Evolutionary conservation across 2,329 filamentous ascomycete species (phyloP).

Genomic region (Tolypocladium nubicola): DNA sequence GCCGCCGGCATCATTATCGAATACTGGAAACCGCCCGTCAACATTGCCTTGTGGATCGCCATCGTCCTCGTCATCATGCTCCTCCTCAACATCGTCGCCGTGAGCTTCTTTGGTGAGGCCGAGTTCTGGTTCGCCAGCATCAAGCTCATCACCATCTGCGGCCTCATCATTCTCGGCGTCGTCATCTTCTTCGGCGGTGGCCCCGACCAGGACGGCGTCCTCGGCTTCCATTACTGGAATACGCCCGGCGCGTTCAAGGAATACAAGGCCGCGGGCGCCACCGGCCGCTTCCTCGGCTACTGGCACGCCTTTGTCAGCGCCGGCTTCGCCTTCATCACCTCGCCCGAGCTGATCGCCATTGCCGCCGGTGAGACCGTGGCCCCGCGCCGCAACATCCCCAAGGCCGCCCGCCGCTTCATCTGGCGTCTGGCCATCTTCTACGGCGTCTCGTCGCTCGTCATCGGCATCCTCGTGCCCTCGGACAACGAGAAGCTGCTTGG

Average conservation of each 20-base stretch:
- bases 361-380: constrained; percentile 56
- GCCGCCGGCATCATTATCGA: constrained; percentile 48
- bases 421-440: constrained; percentile 55
- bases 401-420: constrained; percentile 50
- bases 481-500: constrained; percentile 50
- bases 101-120: constrained; percentile 48
- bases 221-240: constrained; percentile 29
- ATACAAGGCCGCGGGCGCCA: constrained; percentile 32
- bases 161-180: constrained; percentile 44
- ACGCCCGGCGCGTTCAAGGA: constrained; percentile 33
- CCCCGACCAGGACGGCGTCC: constrained; percentile 36
- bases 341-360: constrained; percentile 51
- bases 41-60: constrained; percentile 48
- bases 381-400: constrained; percentile 55
- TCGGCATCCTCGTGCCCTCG: constrained; percentile 54
- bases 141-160: constrained; percentile 49
- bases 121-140: constrained; percentile 52
- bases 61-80: constrained; percentile 44
- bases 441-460: constrained; percentile 48
- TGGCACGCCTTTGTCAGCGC: constrained; percentile 47
- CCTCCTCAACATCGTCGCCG: constrained; percentile 44
- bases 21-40: constrained; percentile 46
- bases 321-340: constrained; percentile 51
- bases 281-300: constrained; percentile 47
- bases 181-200: constrained; percentile 47